Conservation (phyloP, 23 red algal species). For the Gracilariopsis chorda region DNA sequence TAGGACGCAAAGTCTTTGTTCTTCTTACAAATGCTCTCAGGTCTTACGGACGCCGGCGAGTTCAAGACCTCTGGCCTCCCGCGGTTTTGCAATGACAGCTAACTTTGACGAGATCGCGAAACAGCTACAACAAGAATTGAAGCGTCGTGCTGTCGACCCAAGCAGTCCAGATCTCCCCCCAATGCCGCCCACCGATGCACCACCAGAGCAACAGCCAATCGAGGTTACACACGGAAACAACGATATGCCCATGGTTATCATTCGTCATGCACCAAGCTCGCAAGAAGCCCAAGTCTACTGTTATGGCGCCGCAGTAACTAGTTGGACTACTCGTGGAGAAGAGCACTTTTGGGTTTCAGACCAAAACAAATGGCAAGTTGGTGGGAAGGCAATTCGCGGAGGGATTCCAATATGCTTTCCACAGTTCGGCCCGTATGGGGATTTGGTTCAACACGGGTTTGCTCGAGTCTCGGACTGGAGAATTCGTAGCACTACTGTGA, state of each 20-base stretch:
- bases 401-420: conserved; percentile 99
- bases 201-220: conserved; percentile 43
- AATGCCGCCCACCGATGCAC: conserved; percentile 42
- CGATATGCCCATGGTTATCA: conserved; percentile 46
- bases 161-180: background rate
- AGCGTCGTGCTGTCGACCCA: conserved; percentile 4
- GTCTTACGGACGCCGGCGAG: no score
- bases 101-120: conserved; percentile 74
- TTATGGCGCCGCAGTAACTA: conserved; percentile 80
- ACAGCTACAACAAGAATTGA: conserved; percentile 49
- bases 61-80: background rate
- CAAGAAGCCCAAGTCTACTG: conserved; percentile 65
- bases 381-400: conserved; percentile 62
- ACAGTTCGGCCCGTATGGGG: conserved; percentile 95
- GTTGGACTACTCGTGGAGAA: conserved; percentile 68
- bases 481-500: conserved; percentile 46
- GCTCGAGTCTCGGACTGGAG: conserved; percentile 85
- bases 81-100: background rate
- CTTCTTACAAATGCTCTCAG: no score
- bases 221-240: conserved; percentile 50
- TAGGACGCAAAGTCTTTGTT: no score
- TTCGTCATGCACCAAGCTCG: conserved; percentile 48
- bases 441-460: conserved; percentile 93
- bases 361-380: conserved; percentile 63
- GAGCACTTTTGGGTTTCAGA: conserved; percentile 80